Evolutionary conservation across 1,284 basidiomycete species (phyloP), one percentile per base, ranked within the genome.

Genomic region (Tilletia caries): DNA sequence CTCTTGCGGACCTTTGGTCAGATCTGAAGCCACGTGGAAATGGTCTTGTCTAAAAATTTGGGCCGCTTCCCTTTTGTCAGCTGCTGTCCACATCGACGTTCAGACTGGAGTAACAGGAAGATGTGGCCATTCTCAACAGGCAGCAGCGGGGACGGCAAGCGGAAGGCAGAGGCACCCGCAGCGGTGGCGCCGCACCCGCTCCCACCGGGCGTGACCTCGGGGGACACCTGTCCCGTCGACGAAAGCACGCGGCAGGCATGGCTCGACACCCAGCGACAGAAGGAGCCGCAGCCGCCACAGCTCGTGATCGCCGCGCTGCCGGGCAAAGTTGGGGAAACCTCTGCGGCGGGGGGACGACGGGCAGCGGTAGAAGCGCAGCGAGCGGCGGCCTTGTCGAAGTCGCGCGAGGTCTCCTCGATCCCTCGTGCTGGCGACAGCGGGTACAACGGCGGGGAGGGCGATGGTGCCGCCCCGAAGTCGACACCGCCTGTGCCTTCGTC

Each of bases 351-450:
- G 33, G 32, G 33, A 58, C 2, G 67, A 2, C 34, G 69, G 23
- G 25, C 65, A 50, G 44, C 32, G 33, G 2, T 60, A 60, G 70
- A 54, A 67, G 70, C 12, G 67, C 71, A 13, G 67, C 70, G 6
- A 34, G 70, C 64, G 32, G 65, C 6, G 32, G 71, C 12, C 67
- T 85, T 67, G 85, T 91, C 71, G 20, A 86, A 85, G 10, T 87
- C 91, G 12, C 89, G 95, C 71, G 91, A 92, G 80, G 87, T 89
- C 33, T 97, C 95, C 4, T 92, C 92, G 18, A 98, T 98, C 81
- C 95, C 95, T 8, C 89, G 90, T 72, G 25, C 64, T 69, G n/a
- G 66, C 70, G 13, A 48, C 48, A 1, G 66, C 64, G 66, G 67
- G 68, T 13, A 48, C 8, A 66, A 72, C 68, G 67, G 68, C 33